Evolutionary conservation across 2,329 filamentous ascomycete species (phyloP).

Genomic region (Trichocomaceae sp.): DNA sequence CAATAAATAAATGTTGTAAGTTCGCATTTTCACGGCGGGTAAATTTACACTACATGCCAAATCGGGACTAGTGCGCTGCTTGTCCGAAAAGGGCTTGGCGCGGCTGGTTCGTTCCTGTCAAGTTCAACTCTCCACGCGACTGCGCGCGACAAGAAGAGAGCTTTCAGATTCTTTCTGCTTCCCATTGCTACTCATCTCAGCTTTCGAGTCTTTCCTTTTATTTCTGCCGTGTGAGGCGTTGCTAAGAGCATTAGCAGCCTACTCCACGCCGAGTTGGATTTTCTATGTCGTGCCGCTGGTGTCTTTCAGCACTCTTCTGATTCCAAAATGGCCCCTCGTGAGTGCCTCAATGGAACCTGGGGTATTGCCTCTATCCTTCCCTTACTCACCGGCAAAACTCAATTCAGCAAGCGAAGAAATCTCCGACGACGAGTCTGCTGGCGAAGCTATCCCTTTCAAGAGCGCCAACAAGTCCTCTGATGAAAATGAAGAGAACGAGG

Average conservation of each 20-base stretch:
- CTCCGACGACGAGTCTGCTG: slow-evolving; percentile 32
- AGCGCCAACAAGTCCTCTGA: slow-evolving; percentile 19
- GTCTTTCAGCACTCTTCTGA: slow-evolving; percentile 11
- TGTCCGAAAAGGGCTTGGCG: slow-evolving; percentile 33
- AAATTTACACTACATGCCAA: no score
- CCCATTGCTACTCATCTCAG: not conserved
- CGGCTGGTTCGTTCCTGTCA: slow-evolving; percentile 10
- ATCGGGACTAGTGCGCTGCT: slow-evolving; percentile 33
- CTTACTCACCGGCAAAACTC: not conserved
- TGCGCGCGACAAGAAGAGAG: slow-evolving; percentile 6
- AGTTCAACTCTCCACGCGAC: slow-evolving; percentile 23
- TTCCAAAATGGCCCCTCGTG: slow-evolving; percentile 35
- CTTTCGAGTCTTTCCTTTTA: not conserved
- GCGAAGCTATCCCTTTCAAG: slow-evolving; percentile 32
- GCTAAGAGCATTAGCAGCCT: not conserved
- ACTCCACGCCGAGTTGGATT: slow-evolving; percentile 8
- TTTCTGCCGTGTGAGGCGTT: not conserved
- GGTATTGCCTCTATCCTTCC: not conserved
- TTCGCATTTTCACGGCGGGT: slow-evolving; percentile 22
- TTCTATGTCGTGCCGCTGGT: not conserved
- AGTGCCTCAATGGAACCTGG: slow-evolving; percentile 18
- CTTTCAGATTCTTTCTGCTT: not conserved
- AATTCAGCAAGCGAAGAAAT: slow-evolving; percentile 25
- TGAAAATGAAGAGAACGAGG: slow-evolving; percentile 21
- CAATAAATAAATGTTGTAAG: no score